Base-by-base conservation (phyloP, 768 basidiomycete genomes). In the Lenzites betulinus region DNA sequence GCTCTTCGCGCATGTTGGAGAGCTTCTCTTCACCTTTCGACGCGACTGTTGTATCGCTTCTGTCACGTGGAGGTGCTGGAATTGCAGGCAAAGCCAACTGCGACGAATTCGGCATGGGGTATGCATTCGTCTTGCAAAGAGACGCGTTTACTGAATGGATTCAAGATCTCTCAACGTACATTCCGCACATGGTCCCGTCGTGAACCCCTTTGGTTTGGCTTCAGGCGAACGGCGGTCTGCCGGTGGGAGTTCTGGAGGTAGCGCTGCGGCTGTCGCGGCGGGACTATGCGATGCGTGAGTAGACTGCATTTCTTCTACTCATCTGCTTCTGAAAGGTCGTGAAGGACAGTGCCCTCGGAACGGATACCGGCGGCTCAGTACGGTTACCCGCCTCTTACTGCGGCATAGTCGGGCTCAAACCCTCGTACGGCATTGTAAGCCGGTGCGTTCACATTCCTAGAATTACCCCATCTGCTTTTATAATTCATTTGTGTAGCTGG, bases 31-130 rank as follows among this genome's bases (percentile, higher is more conserved):
- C 95, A 0, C 92, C 93, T 0, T 93, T 90, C 69, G 90, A 93
- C 70, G 92, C 96, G 50, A 96, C 93, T 0, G 90, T 90, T 7
- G 91, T 97, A 0, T 60, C 74, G 4, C 74, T 87, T 11, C 74
- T 98, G 2, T 77, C 79, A 1, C 62, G 76, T 0, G 75, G 78
- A 0, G 94, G 93, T 0, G 93, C 88, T 0, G 73, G 83, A 18
- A 81, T 98, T 12, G 69, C 90, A 1, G 96, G 94, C 1, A 97
- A 97, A 75, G 88, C 95, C 0, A 95, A 96, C 70, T 93, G 93
- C 72, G 96, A 99, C 70, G 95, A 98, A 74, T 98, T 98, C 74
- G 96, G 96, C 1, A 98, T 98, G 96, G 96, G 96, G 89, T 95
- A 59, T 20, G 86, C 41, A 20, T 33, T 9, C 3, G 33, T 55